Percentiles rank a stretch among this genome's conserved stretches.
These are phyloP conservation scores for Trypanosoma melophagium DNA, from an alignment of 208 protist genomes.

Conservation along the genomic window DNA sequence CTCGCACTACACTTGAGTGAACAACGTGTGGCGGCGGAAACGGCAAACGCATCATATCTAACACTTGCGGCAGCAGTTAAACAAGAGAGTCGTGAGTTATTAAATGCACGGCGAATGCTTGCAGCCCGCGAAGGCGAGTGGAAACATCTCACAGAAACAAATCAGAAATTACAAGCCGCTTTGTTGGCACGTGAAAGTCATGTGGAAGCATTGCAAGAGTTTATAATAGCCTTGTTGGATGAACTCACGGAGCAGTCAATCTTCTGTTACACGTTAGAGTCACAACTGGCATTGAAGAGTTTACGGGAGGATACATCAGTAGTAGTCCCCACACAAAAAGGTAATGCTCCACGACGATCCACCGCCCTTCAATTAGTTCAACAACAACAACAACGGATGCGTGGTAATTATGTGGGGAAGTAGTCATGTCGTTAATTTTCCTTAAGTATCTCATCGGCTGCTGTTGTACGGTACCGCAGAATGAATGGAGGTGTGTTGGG, in stretches of 20 bases:
- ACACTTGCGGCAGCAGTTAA: constrained; percentile 15
- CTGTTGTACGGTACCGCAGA: no score
- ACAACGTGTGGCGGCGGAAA: constrained; percentile 26
- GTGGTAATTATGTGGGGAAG: background rate
- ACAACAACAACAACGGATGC: constrained; percentile 2
- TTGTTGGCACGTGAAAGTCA: constrained; percentile 29
- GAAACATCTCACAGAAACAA: constrained; percentile 22
- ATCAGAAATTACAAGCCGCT: constrained; percentile 25
- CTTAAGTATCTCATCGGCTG: no score
- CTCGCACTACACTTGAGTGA: constrained; percentile 50
- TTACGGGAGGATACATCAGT: no score
- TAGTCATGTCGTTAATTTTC: background rate
- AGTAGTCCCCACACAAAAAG: background rate
- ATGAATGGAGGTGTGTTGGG: no score
- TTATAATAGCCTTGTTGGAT: constrained; percentile 26
- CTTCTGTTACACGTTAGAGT: constrained; percentile 24
- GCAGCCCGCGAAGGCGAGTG: constrained; percentile 13
- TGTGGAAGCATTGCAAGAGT: constrained; percentile 32
- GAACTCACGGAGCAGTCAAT: constrained; percentile 31
- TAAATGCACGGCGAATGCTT: constrained; percentile 19
- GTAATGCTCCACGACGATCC: constrained; percentile 6
- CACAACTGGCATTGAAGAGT: constrained; percentile 20
- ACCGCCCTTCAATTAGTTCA: constrained; percentile 22
- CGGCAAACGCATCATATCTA: constrained; percentile 21
- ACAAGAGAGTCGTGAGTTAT: constrained; percentile 32